Conservation (phyloP, 2,329 filamentous ascomycete genomes). For the Clonostachys byssicola region DNA sequence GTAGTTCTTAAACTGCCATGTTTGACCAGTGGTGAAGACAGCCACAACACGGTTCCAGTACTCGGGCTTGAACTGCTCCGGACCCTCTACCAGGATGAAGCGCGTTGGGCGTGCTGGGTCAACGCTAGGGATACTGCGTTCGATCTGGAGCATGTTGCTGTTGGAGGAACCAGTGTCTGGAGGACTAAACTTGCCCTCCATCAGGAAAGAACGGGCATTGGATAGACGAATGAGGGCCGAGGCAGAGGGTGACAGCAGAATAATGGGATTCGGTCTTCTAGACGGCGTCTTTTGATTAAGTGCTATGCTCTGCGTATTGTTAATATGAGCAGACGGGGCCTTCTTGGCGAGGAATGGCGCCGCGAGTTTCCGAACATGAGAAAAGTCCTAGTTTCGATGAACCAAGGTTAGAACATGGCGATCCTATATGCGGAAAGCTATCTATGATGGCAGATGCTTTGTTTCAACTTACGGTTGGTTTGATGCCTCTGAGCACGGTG, state of each 20-base stretch:
- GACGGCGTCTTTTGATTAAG: slow-evolving; percentile 50
- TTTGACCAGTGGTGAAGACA: slow-evolving; percentile 95
- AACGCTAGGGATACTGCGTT: slow-evolving; percentile 68
- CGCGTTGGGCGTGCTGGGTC: slow-evolving; percentile 71
- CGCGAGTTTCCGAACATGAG: slow-evolving; percentile 83
- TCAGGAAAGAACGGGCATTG: slow-evolving; percentile 92
- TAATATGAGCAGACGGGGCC: slow-evolving; percentile 31
- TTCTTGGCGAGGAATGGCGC: slow-evolving; percentile 69
- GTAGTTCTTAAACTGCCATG: slow-evolving; percentile 98
- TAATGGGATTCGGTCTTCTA: slow-evolving; percentile 72
- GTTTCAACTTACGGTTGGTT: slow-evolving; percentile 68
- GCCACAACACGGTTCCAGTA: slow-evolving; percentile 96
- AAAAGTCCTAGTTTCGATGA: slow-evolving; percentile 69
- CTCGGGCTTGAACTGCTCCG: slow-evolving; percentile 94
- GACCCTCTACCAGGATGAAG: slow-evolving; percentile 92
- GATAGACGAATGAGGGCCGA: slow-evolving; percentile 92
- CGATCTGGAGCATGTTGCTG: slow-evolving; percentile 81
- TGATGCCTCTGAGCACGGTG: slow-evolving; percentile 78
- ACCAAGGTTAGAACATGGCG: not conserved
- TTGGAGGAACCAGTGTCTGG: slow-evolving; percentile 65
- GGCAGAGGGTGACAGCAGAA: slow-evolving; percentile 92
- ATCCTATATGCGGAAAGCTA: not conserved
- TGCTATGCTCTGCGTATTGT: slow-evolving; percentile 37
- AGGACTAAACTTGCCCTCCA: slow-evolving; percentile 76
- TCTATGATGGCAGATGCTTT: not conserved